phyloP scores from a whole-genome alignment of 2,329 filamentous ascomycete genomes.

The Aschersonia sp. region DNA sequence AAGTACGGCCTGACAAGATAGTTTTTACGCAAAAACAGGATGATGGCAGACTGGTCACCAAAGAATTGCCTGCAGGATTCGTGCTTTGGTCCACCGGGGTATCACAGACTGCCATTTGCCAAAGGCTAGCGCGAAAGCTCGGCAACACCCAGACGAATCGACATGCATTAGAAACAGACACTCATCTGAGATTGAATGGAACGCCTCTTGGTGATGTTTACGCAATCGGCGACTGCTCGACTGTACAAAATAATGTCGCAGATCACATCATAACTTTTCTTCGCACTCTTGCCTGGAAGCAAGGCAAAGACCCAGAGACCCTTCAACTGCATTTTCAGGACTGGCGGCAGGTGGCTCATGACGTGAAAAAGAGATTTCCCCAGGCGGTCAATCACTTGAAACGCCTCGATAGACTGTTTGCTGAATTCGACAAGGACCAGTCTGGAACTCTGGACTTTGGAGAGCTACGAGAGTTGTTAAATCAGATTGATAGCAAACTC shows the following conservation, averaged over 20 bases:
- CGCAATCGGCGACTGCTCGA: conserved; percentile 88
- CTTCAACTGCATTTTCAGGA: conserved; percentile 75
- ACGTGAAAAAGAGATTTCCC: conserved; percentile 79
- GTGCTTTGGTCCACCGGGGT: conserved; percentile 97
- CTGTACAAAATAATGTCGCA: conserved; percentile 92
- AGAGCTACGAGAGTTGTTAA: conserved; percentile 75
- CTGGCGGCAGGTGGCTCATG: conserved; percentile 72
- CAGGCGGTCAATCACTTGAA: conserved; percentile 79
- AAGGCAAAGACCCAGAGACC: conserved; percentile 78
- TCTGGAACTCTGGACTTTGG: conserved; percentile 87
- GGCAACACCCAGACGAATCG: conserved; percentile 67
- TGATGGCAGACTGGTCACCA: conserved; percentile 61
- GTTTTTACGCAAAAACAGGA: conserved; percentile 73
- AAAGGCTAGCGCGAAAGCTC: conserved; percentile 64
- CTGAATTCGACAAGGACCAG: conserved; percentile 83
- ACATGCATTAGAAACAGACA: conserved; percentile 87
- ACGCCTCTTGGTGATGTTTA: conserved; percentile 90
- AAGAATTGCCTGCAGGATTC: conserved; percentile 91
- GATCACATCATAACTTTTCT: conserved; percentile 85
- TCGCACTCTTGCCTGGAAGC: conserved; percentile 79
- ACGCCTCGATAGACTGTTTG: conserved; percentile 81
- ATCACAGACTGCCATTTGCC: conserved; percentile 66
- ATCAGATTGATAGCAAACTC: conserved; percentile 87
- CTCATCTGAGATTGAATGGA: conserved; percentile 78
- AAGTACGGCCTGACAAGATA: conserved; percentile 72